These are phyloP conservation scores for Botrytis elliptica DNA, from an alignment of 2,329 filamentous ascomycete genomes.

Conservation along the genomic window DNA sequence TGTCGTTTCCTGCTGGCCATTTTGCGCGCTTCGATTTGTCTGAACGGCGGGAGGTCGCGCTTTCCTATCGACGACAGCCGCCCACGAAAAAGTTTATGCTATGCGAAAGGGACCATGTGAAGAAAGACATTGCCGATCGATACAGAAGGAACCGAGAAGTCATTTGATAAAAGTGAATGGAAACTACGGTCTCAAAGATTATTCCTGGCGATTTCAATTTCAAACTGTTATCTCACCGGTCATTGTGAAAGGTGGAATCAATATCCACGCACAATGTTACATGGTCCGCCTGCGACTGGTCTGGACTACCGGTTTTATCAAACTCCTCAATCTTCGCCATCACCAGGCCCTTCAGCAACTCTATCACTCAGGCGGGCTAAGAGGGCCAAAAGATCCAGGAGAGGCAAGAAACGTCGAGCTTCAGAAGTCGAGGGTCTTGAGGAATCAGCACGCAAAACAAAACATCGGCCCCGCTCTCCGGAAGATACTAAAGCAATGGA, in stretches of 20 bases:
- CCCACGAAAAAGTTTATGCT: not conserved
- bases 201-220: not conserved
- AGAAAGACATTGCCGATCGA: not conserved
- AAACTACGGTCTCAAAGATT: not conserved
- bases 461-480: no score
- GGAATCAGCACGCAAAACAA: not conserved
- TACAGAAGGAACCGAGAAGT: not conserved
- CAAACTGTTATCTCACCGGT: not conserved
- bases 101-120: not conserved
- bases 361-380: not conserved
- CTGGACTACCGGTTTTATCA: not conserved
- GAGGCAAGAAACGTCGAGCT: constrained; percentile 14
- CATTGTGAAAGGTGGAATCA: not conserved
- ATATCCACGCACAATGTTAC: not conserved
- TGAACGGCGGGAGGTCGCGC: not conserved
- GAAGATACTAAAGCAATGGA: not conserved
- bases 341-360: not conserved
- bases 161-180: not conserved
- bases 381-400: not conserved
- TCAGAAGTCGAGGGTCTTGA: not conserved
- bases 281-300: not conserved
- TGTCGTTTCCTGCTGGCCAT: not conserved
- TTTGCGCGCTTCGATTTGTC: constrained; percentile 3
- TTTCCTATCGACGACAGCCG: not conserved
- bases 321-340: not conserved